A percentile compares a stretch with the other conserved stretches of the same genome.
phyloP scores from a whole-genome alignment of 1,284 basidiomycete species.

The Trametes hirsuta region DNA sequence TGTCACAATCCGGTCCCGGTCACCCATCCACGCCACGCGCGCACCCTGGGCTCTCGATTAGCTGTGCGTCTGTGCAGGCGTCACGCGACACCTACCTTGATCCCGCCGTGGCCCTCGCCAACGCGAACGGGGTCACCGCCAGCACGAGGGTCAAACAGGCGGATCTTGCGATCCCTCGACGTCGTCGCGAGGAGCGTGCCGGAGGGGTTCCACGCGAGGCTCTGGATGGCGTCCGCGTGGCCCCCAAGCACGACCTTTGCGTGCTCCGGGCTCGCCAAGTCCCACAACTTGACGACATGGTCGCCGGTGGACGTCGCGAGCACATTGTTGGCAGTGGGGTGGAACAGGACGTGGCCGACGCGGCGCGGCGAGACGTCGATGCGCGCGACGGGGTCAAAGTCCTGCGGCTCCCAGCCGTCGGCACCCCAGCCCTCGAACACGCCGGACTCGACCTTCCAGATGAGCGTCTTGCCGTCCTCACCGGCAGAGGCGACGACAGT shows the following conservation, averaged over 20 bases:
- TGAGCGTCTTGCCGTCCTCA: conserved; percentile 91
- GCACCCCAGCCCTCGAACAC: conserved; percentile 86
- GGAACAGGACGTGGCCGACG: conserved; percentile 94
- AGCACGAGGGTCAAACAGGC: conserved; percentile 87
- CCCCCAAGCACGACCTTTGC: conserved; percentile 69
- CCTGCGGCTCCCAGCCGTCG: conserved; percentile 81
- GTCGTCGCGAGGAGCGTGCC: conserved; percentile 82
- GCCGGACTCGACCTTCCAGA: conserved; percentile 82
- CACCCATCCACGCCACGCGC: conserved; percentile 91
- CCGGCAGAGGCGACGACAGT: conserved; percentile 86
- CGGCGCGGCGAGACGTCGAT: conserved; percentile 82
- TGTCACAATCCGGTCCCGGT: conserved; percentile 85
- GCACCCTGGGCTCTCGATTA: conserved; percentile 51
- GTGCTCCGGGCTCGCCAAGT: conserved; percentile 73
- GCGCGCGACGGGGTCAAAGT: conserved; percentile 82
- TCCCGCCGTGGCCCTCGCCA: conserved; percentile 88
- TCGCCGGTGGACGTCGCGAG: conserved; percentile 90
- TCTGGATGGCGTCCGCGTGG: conserved; percentile 90
- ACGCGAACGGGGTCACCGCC: conserved; percentile 82
- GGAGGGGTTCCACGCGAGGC: conserved; percentile 81
- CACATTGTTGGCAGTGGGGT: conserved; percentile 89
- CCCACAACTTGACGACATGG: conserved; percentile 90
- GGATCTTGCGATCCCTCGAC: conserved; percentile 90
- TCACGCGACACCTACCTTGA: conserved; percentile 57
- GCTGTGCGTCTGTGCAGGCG: background rate